Conservation (phyloP, 2,329 filamentous ascomycete genomes). For the Septoria linicola region DNA sequence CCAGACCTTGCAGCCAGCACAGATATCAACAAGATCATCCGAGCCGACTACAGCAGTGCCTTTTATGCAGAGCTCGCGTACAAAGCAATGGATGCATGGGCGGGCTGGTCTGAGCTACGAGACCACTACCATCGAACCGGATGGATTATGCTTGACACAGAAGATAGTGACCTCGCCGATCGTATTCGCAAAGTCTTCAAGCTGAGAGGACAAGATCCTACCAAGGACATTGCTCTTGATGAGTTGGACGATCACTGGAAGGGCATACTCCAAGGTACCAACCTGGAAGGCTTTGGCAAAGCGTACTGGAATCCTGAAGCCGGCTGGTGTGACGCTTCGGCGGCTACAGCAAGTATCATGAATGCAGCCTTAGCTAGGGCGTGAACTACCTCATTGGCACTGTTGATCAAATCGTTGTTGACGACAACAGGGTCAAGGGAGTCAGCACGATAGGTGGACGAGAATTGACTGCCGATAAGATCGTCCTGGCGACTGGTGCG, state of each 20-base stretch:
- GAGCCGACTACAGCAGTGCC: conserved; percentile 58
- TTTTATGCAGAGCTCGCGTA: conserved; percentile 38
- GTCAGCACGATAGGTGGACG: conserved; percentile 51
- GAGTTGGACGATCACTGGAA: conserved; percentile 44
- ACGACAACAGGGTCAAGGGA: conserved; percentile 41
- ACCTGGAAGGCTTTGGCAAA: conserved; percentile 41
- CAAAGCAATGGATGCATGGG: conserved; percentile 43
- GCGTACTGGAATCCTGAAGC: conserved; percentile 53
- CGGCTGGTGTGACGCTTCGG: conserved; percentile 55
- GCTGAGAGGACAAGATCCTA: conserved; percentile 43
- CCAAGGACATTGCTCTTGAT: conserved; percentile 47
- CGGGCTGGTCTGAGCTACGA: conserved; percentile 32
- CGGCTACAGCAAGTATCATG: conserved; percentile 48
- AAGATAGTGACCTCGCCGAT: conserved; percentile 48
- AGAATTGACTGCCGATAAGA: conserved; percentile 51
- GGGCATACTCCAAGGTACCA: conserved; percentile 42
- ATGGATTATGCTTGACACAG: conserved; percentile 57
- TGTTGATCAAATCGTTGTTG: conserved; percentile 46
- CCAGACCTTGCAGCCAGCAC: conserved; percentile 61
- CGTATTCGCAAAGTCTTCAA: conserved; percentile 57
- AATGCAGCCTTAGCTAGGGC: conserved; percentile 46
- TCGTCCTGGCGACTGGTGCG: conserved; percentile 58
- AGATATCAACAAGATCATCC: conserved; percentile 72
- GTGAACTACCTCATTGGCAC: conserved; percentile 49
- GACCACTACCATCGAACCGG: conserved; percentile 59